Evolutionary conservation across 345 rosid genomes (phyloP).

Genomic region (Camelina hispida): DNA sequence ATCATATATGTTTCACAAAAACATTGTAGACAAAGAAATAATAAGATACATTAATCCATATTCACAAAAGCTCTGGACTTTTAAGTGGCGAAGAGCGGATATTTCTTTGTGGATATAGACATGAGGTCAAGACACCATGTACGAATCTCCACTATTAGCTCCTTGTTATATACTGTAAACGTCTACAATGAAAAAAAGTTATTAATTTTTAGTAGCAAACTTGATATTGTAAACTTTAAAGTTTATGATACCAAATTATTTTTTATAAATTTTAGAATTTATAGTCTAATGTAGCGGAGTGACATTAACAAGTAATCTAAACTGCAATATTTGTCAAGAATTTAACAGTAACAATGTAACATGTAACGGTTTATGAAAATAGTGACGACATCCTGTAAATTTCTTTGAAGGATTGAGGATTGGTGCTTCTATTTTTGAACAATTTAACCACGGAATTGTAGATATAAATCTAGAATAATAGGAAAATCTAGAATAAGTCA

Average conservation of each 20-base stretch:
- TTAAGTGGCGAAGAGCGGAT: not conserved
- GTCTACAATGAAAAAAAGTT: not conserved
- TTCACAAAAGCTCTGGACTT: not conserved
- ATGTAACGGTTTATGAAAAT: not conserved
- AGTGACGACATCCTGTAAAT: not conserved
- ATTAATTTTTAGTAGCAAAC: too few species aligned
- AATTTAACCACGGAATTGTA: not conserved
- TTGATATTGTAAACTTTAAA: too few species aligned
- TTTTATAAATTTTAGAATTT: not conserved
- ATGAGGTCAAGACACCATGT: not conserved
- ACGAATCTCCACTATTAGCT: not conserved
- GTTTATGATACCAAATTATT: too few species aligned
- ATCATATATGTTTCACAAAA: not conserved
- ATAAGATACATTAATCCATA: not conserved
- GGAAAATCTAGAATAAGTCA: not conserved
- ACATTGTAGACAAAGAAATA: not conserved
- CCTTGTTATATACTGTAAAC: not conserved
- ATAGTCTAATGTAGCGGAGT: not conserved
- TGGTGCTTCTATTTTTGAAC: not conserved
- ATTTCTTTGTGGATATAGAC: too few species aligned
- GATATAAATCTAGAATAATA: not conserved
- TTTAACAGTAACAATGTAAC: too few species aligned
- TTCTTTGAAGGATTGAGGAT: not conserved
- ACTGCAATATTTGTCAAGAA: too few species aligned
- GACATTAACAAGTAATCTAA: not conserved